phyloP scores from a whole-genome alignment of 176 grass and related monocot species.

The Paspalum vaginatum region DNA sequence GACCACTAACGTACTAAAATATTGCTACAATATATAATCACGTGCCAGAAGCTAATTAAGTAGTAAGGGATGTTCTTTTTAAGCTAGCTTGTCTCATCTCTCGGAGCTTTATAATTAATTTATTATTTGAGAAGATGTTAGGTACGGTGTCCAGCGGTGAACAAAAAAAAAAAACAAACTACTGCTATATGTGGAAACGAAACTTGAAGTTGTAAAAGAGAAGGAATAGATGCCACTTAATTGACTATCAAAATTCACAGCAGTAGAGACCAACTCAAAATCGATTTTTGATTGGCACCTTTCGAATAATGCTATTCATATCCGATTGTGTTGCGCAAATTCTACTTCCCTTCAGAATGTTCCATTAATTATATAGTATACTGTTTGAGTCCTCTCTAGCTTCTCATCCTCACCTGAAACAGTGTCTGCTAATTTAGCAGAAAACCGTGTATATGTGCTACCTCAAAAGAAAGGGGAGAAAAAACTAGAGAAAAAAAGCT shows the following conservation, averaged over 20 bases:
- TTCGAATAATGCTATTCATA: background rate
- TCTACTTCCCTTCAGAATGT: background rate
- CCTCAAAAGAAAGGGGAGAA: background rate
- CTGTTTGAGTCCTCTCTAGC: too few relatives aligned
- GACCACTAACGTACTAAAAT: background rate
- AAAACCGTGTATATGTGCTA: background rate
- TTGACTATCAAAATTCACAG: too few relatives aligned
- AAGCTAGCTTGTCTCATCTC: background rate
- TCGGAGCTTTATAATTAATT: background rate
- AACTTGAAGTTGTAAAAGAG: background rate
- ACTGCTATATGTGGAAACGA: background rate
- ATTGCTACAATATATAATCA: background rate
- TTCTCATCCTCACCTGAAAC: too few relatives aligned
- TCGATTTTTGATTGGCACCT: background rate
- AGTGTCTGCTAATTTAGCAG: background rate
- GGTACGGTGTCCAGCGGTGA: background rate
- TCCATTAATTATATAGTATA: too few relatives aligned
- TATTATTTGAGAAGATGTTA: background rate
- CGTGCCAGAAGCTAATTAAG: slow-evolving; percentile 9
- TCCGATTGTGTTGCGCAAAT: background rate
- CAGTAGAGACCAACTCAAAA: background rate
- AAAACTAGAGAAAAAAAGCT: background rate
- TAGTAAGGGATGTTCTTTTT: background rate
- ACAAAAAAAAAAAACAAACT: background rate
- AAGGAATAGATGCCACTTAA: background rate